Conservation (phyloP, 2,329 filamentous ascomycete species). For the Talaromyces sp. region DNA sequence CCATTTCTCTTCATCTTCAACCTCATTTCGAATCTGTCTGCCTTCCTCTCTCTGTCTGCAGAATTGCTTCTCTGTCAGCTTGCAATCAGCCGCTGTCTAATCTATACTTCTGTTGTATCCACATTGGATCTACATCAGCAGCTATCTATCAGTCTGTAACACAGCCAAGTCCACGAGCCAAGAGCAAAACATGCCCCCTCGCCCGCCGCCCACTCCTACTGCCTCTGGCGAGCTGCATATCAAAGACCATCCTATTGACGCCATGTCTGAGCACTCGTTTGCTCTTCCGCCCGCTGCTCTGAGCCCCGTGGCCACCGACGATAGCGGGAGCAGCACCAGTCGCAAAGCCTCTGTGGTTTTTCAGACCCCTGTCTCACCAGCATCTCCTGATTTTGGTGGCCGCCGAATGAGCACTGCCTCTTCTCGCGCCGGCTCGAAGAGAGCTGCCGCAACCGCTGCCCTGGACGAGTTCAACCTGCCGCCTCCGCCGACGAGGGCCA, state of each 20-base stretch:
- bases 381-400: slow-evolving; percentile 24
- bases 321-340: neutral
- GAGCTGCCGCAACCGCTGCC: slow-evolving; percentile 16
- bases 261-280: slow-evolving; percentile 27
- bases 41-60: neutral
- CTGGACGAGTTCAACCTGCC: slow-evolving; percentile 66
- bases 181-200: slow-evolving; percentile 5
- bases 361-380: slow-evolving; percentile 28
- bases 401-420: slow-evolving; percentile 19
- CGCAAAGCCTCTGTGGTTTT: slow-evolving; percentile 19
- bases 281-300: slow-evolving; percentile 32
- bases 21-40: neutral
- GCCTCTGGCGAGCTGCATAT: slow-evolving; percentile 34
- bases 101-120: neutral
- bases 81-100: neutral
- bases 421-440: slow-evolving; percentile 32
- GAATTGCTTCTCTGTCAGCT: neutral
- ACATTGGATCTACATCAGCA: neutral
- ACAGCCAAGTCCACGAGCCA: neutral
- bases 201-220: slow-evolving; percentile 18
- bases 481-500: slow-evolving; percentile 81
- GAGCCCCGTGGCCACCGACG: slow-evolving; percentile 17
- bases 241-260: slow-evolving; percentile 24
- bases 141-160: neutral
- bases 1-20: neutral